These are phyloP conservation scores for Hymenoscyphus occultus DNA, from an alignment of 2,329 filamentous ascomycete genomes.

Conservation along the genomic window DNA sequence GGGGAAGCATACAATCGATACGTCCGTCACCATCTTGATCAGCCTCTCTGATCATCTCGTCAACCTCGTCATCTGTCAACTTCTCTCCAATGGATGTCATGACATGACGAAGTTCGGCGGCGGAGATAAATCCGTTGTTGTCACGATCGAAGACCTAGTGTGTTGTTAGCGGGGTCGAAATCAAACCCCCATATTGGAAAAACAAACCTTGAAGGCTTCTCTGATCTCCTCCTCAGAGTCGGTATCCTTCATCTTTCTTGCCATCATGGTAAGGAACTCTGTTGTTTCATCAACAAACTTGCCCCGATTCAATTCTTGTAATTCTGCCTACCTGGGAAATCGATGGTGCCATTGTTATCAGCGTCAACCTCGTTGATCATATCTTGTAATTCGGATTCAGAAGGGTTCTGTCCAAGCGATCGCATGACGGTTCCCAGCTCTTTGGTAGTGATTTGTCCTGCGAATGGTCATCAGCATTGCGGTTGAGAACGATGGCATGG, in stretches of 20 bases:
- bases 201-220: slow-evolving; percentile 76
- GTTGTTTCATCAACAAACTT: slow-evolving; percentile 29
- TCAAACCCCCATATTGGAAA: slow-evolving; percentile 2
- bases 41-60: slow-evolving; percentile 90
- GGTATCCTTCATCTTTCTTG: slow-evolving; percentile 90
- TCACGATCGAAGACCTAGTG: slow-evolving; percentile 75
- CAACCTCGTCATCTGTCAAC: slow-evolving; percentile 84
- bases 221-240: slow-evolving; percentile 89
- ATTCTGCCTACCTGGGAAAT: slow-evolving; percentile 71
- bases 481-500: not conserved
- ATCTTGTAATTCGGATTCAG: slow-evolving; percentile 84
- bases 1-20: slow-evolving; percentile 69
- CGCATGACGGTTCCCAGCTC: slow-evolving; percentile 89
- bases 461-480: slow-evolving; percentile 23
- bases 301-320: not conserved
- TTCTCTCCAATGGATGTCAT: slow-evolving; percentile 93
- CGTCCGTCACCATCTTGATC: slow-evolving; percentile 86
- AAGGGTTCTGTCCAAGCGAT: slow-evolving; percentile 85
- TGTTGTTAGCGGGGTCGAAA: slow-evolving; percentile 12
- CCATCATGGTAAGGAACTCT: slow-evolving; percentile 95
- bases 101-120: slow-evolving; percentile 82
- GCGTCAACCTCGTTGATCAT: slow-evolving; percentile 95
- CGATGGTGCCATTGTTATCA: slow-evolving; percentile 90
- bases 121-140: slow-evolving; percentile 89
- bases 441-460: slow-evolving; percentile 89